Evolutionary conservation across 257 asterid species (phyloP).

Genomic region (Salvia hispanica): DNA sequence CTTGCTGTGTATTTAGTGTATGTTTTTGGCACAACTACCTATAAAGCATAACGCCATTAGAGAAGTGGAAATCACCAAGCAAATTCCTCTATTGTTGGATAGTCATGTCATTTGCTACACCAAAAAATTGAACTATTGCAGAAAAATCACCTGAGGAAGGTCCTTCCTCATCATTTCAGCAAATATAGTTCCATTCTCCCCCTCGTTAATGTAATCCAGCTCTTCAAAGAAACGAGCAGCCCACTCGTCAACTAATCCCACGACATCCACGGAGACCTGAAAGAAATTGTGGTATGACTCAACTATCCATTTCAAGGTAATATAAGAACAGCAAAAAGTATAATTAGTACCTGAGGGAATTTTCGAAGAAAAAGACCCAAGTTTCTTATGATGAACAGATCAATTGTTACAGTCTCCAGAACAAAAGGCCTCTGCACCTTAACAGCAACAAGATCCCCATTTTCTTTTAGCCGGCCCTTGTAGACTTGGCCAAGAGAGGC

Average conservation of each 20-base stretch:
- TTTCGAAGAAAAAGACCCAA: conserved; percentile 88
- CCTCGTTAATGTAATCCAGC: conserved; percentile 96
- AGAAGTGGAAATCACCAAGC: conserved; percentile 11
- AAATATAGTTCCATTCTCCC: conserved; percentile 88
- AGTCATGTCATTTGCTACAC: neutral
- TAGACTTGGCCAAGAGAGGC: conserved; percentile 99
- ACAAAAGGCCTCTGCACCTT: conserved; percentile 99
- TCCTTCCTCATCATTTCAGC: conserved; percentile 98
- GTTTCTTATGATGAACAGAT: conserved; percentile 79
- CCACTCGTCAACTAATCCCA: conserved; percentile 99
- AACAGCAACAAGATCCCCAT: conserved; percentile 95
- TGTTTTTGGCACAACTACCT: conserved; percentile 98
- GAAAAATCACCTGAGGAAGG: conserved; percentile 83
- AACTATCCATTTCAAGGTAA: conserved; percentile 26
- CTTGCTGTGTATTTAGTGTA: conserved; percentile 84
- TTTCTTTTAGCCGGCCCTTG: conserved; percentile 93
- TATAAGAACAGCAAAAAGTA: conserved; percentile 23
- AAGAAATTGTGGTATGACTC: conserved; percentile 21
- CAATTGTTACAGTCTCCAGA: conserved; percentile 98
- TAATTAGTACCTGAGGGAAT: conserved; percentile 79
- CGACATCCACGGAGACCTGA: conserved; percentile 88
- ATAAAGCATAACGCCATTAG: conserved; percentile 29
- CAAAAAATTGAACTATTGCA: conserved; percentile 1
- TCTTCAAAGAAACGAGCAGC: conserved; percentile 99
- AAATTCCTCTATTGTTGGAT: neutral